phyloP scores from a whole-genome alignment of 495 filamentous ascomycete species.

The Daldinia grandis region DNA sequence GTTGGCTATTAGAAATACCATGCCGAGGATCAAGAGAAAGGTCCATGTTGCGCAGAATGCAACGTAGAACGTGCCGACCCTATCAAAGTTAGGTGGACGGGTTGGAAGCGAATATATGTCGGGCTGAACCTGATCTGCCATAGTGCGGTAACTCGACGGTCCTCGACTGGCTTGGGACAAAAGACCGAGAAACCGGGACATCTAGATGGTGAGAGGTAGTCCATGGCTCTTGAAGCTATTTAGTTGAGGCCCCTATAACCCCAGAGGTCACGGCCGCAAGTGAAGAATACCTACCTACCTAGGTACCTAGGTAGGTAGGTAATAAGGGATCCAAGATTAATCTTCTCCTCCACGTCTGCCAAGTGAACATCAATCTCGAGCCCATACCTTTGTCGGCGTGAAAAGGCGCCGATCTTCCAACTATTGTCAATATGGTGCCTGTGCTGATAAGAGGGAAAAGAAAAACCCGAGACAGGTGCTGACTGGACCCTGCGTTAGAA shows the following conservation, averaged over 20 bases:
- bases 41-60: conserved; percentile 64
- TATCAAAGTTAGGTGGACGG: conserved; percentile 49
- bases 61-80: conserved; percentile 55
- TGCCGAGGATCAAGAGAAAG: conserved; percentile 57
- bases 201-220: not conserved
- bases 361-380: conserved; percentile 26
- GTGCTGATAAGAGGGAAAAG: conserved; percentile 9
- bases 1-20: conserved; percentile 62
- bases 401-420: conserved; percentile 25
- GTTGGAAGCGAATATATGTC: conserved; percentile 35
- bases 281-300: no score
- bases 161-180: not conserved
- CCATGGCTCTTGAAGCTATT: conserved; percentile 27
- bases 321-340: conserved; percentile 8
- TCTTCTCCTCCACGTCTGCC: conserved; percentile 4
- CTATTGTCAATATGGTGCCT: conserved; percentile 36
- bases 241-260: not conserved
- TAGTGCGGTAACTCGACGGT: conserved; percentile 40
- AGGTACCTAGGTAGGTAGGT: no score
- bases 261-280: not conserved
- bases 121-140: conserved; percentile 18
- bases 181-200: not conserved
- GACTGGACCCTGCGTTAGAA: conserved; percentile 26
- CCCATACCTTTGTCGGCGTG: conserved; percentile 14
- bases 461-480: conserved; percentile 30